phyloP scores from a whole-genome alignment of 2,329 filamentous ascomycete genomes.

The Sarocladiaceae sp. region DNA sequence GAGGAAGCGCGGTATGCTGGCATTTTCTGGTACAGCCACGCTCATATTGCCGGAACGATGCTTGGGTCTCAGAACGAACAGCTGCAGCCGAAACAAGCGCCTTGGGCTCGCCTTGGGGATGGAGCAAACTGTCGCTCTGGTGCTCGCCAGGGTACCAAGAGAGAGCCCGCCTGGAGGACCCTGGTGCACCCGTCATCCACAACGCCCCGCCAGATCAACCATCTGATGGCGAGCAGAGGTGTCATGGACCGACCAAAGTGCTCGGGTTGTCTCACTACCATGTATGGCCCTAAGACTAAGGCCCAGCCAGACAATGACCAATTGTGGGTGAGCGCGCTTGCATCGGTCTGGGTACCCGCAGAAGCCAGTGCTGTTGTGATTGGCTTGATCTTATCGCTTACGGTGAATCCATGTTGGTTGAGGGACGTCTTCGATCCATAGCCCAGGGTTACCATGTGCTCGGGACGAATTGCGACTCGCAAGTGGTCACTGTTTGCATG shows the following conservation, averaged over 20 bases:
- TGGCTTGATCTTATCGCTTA: slow-evolving; percentile 6
- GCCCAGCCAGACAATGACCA: slow-evolving; percentile 5
- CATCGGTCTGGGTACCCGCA: slow-evolving; percentile 5
- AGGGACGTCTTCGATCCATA: not conserved
- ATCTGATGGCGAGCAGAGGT: not conserved
- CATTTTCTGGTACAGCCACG: not conserved
- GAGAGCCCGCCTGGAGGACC: not conserved
- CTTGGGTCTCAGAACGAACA: not conserved
- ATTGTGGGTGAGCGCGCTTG: slow-evolving; percentile 1
- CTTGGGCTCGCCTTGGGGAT: not conserved
- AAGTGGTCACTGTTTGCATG: not conserved
- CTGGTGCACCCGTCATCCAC: slow-evolving; percentile 4
- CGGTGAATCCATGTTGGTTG: not conserved
- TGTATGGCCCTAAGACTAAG: not conserved
- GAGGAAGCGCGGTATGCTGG: not conserved
- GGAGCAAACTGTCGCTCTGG: not conserved
- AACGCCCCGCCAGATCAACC: slow-evolving; percentile 6
- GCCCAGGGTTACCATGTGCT: slow-evolving; percentile 2
- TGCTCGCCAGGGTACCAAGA: not conserved
- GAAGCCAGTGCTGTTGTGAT: not conserved
- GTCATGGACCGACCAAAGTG: slow-evolving; percentile 4
- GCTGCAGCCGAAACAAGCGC: slow-evolving; percentile 1
- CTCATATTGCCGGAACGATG: not conserved
- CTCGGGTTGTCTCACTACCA: slow-evolving; percentile 1
- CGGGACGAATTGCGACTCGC: not conserved